Base-by-base conservation (phyloP, 805 yeast genomes). In the Candida jianshihensis region DNA sequence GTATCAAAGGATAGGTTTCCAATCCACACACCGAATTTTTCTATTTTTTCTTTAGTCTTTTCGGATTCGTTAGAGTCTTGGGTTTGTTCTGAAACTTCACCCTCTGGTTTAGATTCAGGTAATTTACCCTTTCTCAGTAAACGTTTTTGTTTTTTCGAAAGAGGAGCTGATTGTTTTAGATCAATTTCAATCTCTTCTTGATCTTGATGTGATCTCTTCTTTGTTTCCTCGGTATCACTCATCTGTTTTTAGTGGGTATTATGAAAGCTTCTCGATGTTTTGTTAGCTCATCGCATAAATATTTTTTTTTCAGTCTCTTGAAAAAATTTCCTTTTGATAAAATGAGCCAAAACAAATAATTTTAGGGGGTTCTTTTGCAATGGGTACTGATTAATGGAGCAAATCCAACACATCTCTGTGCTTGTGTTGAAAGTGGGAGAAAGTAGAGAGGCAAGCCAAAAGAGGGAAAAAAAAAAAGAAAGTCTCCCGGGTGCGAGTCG, bases 1-100 rank as follows among this genome's bases (percentile, higher is more conserved):
- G 96, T 86, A 35, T 85, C 92, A 51, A 81, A 92, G 0, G 96
- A 71, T 44, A 92, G 61, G 56, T 92, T 92, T 30, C 98, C 98
- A 32, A 92, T 74, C 98, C 98, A 92, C 25, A 88, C 92, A 31
- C 94, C 94, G 49, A 63, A 73, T 37, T 70, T 74, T 5, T 64
- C 64, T 15, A 51, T 44, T 30, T 56, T 61, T 18, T 55, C 54
- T 17, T 51, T 54, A n/a, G 26, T 31, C 7, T 28, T 19, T 5
- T 33, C 29, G 5, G 30, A 21, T 1, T 31, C 33, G 8, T 13
- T 36, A 31, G 33, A 49, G 13, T 53, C 53, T 5, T 54, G 38
- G 15, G 51, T 62, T 20, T 53, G 61, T 31, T 56, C 54, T 36
- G 60, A 62, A 36, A 59, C 60, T 26, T 26, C 18, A 19, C 24